These are phyloP conservation scores for Tothia fuscella DNA, from an alignment of 2,329 filamentous ascomycete species.

Conservation along the genomic window DNA sequence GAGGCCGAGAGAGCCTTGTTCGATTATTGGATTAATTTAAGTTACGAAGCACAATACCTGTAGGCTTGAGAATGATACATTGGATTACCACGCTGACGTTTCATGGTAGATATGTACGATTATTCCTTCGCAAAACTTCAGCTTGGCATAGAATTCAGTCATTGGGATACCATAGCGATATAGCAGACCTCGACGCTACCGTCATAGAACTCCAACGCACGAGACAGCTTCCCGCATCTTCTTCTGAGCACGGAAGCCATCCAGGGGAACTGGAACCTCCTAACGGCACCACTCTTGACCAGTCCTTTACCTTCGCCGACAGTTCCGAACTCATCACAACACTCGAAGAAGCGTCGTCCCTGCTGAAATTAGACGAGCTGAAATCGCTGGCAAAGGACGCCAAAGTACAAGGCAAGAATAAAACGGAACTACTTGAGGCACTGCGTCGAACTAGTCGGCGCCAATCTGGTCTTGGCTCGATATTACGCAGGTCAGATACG, in stretches of 20 bases:
- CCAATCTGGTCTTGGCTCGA: constrained; percentile 61
- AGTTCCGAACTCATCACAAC: constrained; percentile 59
- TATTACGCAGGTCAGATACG: constrained; percentile 52
- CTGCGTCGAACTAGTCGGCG: constrained; percentile 61
- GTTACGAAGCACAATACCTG: constrained; percentile 85
- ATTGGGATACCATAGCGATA: constrained; percentile 71
- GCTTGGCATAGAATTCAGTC: constrained; percentile 77
- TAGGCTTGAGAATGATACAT: constrained; percentile 30
- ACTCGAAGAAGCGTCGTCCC: constrained; percentile 69
- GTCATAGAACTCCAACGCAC: constrained; percentile 50
- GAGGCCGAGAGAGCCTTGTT: constrained; percentile 69
- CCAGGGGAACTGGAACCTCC: constrained; percentile 39
- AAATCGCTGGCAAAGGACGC: constrained; percentile 75
- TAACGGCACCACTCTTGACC: constrained; percentile 37
- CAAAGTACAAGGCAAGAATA: constrained; percentile 79
- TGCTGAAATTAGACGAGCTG: constrained; percentile 79
- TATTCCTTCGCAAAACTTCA: constrained; percentile 85
- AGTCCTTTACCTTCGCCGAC: constrained; percentile 68
- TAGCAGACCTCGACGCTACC: constrained; percentile 58
- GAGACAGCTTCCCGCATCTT: constrained; percentile 42
- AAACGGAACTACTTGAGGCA: constrained; percentile 64
- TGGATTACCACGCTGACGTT: constrained; percentile 24
- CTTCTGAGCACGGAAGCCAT: constrained; percentile 23
- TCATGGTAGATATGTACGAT: constrained; percentile 84
- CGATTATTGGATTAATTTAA: constrained; percentile 55